These are phyloP conservation scores for Talaromyces sp. DNA, from an alignment of 2,329 filamentous ascomycete species.

Conservation along the genomic window DNA sequence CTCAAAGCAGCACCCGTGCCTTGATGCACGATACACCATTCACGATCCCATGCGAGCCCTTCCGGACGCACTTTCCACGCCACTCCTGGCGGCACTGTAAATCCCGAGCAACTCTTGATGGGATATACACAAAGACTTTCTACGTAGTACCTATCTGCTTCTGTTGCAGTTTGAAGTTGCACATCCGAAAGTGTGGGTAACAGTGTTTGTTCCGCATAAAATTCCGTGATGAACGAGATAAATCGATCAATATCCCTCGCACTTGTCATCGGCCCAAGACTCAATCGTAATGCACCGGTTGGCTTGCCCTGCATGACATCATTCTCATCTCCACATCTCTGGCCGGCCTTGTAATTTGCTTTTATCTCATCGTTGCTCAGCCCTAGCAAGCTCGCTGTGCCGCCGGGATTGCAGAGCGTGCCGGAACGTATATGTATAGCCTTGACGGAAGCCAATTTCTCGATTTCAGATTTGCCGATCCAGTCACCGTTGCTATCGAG, in stretches of 20 bases:
- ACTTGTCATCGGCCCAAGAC: constrained; percentile 87
- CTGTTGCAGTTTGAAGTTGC: constrained; percentile 1
- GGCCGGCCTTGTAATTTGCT: constrained; percentile 77
- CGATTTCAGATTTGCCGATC: constrained; percentile 78
- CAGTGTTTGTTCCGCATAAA: constrained; percentile 51
- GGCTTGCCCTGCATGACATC: constrained; percentile 81
- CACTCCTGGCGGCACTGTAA: constrained; percentile 59
- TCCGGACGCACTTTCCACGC: constrained; percentile 76
- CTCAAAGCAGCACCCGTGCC: constrained; percentile 80
- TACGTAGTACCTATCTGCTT: constrained; percentile 46
- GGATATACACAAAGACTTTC: constrained; percentile 74
- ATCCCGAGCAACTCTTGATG: constrained; percentile 90
- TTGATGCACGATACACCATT: constrained; percentile 91
- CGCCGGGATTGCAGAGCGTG: constrained; percentile 87
- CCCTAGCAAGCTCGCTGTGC: constrained; percentile 68
- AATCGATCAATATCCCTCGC: constrained; percentile 69
- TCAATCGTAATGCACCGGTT: constrained; percentile 80
- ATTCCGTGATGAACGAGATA: constrained; percentile 67
- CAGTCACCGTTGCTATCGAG: constrained; percentile 65
- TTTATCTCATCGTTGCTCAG: constrained; percentile 78
- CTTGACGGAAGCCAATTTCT: constrained; percentile 76
- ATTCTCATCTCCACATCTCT: constrained; percentile 77
- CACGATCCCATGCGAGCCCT: constrained; percentile 88
- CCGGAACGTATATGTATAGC: constrained; percentile 83
- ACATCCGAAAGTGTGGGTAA: constrained; percentile 20